Percentiles rank a stretch among this genome's conserved stretches.
These are phyloP conservation scores for Nannizziopsis barbatae DNA, from an alignment of 2,329 filamentous ascomycete species.

Conservation along the genomic window DNA sequence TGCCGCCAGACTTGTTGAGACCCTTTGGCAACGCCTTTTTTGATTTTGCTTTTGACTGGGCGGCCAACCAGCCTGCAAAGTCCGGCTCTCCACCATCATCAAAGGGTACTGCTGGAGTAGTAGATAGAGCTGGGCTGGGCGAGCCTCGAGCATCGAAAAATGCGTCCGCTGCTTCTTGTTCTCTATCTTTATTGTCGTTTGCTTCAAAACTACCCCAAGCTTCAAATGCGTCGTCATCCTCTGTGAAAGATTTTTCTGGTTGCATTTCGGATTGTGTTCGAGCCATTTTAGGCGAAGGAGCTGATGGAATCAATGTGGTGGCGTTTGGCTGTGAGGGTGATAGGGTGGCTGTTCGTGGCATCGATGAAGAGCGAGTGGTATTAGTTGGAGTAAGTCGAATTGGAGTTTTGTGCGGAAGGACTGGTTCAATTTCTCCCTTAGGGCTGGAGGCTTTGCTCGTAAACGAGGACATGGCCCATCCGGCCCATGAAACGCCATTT, in stretches of 20 bases:
- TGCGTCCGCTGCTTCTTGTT: slow-evolving; percentile 37
- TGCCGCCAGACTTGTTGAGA: slow-evolving; percentile 49
- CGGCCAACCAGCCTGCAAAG: slow-evolving; percentile 89
- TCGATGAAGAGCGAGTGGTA: slow-evolving; percentile 36
- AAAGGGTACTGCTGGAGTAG: slow-evolving; percentile 44
- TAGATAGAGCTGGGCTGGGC: slow-evolving; percentile 22
- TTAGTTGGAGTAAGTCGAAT: slow-evolving; percentile 15
- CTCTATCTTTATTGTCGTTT: slow-evolving; percentile 45
- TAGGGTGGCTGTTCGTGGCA: slow-evolving; percentile 34
- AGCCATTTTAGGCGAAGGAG: slow-evolving; percentile 22
- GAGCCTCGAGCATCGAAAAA: slow-evolving; percentile 35
- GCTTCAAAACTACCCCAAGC: slow-evolving; percentile 62
- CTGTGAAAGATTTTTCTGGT: background rate
- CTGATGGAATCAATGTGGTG: slow-evolving; percentile 9
- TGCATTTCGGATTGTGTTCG: slow-evolving; percentile 33
- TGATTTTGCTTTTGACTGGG: slow-evolving; percentile 64
- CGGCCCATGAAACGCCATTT: slow-evolving; percentile 63
- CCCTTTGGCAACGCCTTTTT: slow-evolving; percentile 74
- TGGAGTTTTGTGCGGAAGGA: slow-evolving; percentile 29
- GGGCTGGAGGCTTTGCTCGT: slow-evolving; percentile 84
- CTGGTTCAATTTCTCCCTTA: slow-evolving; percentile 70
- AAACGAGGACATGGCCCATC: slow-evolving; percentile 97
- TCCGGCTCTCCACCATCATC: slow-evolving; percentile 84
- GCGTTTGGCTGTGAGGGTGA: slow-evolving; percentile 20
- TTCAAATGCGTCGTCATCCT: slow-evolving; percentile 51